These are phyloP conservation scores for Lentinus polychrous DNA, from an alignment of 1,284 basidiomycete species.

Conservation along the genomic window DNA sequence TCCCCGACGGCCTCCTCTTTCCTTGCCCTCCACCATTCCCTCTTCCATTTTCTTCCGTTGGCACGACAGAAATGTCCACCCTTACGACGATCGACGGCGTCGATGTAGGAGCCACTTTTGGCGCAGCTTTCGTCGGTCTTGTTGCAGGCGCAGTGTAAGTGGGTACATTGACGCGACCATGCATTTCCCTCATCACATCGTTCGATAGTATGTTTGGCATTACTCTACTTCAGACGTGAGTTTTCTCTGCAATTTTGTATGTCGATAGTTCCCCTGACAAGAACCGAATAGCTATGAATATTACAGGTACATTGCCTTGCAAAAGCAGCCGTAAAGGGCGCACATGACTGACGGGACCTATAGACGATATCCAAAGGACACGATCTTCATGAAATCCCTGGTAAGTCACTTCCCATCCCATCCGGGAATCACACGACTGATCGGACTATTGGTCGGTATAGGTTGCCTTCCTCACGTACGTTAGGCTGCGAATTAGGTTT, in stretches of 20 bases:
- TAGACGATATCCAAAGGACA: slow-evolving; percentile 19
- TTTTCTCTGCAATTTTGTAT: not conserved
- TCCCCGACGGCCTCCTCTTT: not conserved
- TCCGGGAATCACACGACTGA: not conserved
- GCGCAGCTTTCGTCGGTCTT: slow-evolving; percentile 21
- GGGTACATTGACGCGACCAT: not conserved
- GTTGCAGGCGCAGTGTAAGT: slow-evolving; percentile 21
- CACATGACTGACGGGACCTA: not conserved
- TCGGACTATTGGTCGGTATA: not conserved
- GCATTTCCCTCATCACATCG: not conserved
- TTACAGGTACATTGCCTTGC: slow-evolving; percentile 15
- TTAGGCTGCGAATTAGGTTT: not conserved
- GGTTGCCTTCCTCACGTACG: slow-evolving; percentile 6
- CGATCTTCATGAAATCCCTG: slow-evolving; percentile 13
- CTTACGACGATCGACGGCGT: not conserved
- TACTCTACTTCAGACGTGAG: slow-evolving; percentile 24
- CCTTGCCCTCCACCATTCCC: not conserved
- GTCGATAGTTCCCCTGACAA: slow-evolving; percentile 2
- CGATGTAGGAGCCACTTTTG: slow-evolving; percentile 19
- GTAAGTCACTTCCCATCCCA: not conserved
- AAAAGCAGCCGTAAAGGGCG: not conserved
- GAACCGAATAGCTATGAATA: slow-evolving; percentile 12
- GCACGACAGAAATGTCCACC: not conserved
- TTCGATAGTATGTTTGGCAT: slow-evolving; percentile 20
- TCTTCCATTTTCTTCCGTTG: not conserved